Evolutionary conservation across 805 yeast genomes (phyloP).

Genomic region (Saturnispora silvae): DNA sequence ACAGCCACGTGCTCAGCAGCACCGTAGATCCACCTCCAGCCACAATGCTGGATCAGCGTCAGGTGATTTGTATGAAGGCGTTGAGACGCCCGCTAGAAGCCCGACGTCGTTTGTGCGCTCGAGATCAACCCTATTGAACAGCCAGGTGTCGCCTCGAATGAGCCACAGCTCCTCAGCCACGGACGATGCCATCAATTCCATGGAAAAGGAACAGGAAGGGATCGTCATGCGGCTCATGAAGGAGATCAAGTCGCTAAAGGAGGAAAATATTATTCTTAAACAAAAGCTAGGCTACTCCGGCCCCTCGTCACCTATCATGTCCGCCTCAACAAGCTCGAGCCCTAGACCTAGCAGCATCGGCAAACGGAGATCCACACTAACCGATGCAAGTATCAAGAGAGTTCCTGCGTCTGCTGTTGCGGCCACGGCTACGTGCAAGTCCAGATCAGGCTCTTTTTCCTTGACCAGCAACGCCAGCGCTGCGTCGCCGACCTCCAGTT

Average conservation of each 20-base stretch:
- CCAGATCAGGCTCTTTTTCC: constrained; percentile 9
- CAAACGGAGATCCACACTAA: constrained; percentile 20
- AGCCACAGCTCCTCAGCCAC: not conserved
- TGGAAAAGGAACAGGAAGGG: constrained; percentile 72
- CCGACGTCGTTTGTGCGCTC: too few relatives aligned
- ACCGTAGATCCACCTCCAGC: too few relatives aligned
- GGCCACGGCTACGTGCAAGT: constrained; percentile 7
- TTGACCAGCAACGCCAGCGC: not conserved
- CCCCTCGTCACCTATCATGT: constrained; percentile 7
- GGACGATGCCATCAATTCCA: constrained; percentile 43
- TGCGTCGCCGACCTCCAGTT: constrained; percentile 1
- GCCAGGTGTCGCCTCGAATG: too few relatives aligned
- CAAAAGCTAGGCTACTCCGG: constrained; percentile 19
- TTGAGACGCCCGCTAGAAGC: too few relatives aligned
- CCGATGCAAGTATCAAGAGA: constrained; percentile 19
- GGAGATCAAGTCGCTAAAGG: constrained; percentile 44
- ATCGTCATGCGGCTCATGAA: constrained; percentile 56
- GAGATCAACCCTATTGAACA: too few relatives aligned
- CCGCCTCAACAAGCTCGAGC: constrained; percentile 7
- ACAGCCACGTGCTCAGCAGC: too few relatives aligned
- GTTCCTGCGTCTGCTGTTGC: constrained; percentile 10
- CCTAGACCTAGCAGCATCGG: constrained; percentile 2
- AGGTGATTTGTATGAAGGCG: too few relatives aligned
- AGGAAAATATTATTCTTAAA: constrained; percentile 38
- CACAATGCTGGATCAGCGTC: too few relatives aligned